Percentiles rank a stretch among this genome's conserved stretches.
Conservation (phyloP, 164 flowering plant species). For the grape (Vitis vinifera) region DNA sequence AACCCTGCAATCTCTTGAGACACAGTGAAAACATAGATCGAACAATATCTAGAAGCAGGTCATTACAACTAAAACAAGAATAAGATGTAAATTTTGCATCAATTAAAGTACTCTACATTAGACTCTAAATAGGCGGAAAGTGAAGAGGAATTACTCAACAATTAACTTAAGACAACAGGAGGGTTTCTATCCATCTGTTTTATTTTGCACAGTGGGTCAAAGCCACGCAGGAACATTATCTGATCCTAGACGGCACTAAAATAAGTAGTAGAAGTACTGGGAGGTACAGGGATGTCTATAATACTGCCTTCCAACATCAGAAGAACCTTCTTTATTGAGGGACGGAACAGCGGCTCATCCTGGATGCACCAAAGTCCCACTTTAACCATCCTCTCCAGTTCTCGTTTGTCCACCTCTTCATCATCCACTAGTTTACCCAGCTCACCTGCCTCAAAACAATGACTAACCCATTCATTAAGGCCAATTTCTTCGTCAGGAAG, state of each 20-base stretch:
- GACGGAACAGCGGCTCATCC: conserved; percentile 17
- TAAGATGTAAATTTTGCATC: too few species aligned
- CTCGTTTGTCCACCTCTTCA: conserved; percentile 11
- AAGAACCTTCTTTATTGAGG: conserved; percentile 17
- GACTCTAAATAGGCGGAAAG: too few species aligned
- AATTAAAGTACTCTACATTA: too few species aligned
- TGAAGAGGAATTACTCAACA: too few species aligned
- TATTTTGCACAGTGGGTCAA: too few species aligned
- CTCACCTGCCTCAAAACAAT: conserved; percentile 22
- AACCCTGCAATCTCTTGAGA: too few species aligned
- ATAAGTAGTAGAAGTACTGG: conserved; percentile 6
- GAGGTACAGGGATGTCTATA: conserved; percentile 14
- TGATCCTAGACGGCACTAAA: not conserved
- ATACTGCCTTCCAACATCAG: conserved; percentile 19
- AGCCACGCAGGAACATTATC: too few species aligned
- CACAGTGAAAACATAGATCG: too few species aligned
- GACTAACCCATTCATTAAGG: conserved; percentile 30
- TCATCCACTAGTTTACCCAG: conserved; percentile 12
- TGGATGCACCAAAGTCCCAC: conserved; percentile 20
- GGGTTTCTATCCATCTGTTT: too few species aligned
- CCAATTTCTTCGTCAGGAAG: conserved; percentile 18
- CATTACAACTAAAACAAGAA: too few species aligned
- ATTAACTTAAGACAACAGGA: too few species aligned
- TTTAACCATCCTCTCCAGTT: conserved; percentile 18
- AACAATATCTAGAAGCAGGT: too few species aligned